Evolutionary conservation across 2,329 filamentous ascomycete species (phyloP), one percentile per base, ranked within the genome.

Genomic region (Pestalotiopsis sp.): DNA sequence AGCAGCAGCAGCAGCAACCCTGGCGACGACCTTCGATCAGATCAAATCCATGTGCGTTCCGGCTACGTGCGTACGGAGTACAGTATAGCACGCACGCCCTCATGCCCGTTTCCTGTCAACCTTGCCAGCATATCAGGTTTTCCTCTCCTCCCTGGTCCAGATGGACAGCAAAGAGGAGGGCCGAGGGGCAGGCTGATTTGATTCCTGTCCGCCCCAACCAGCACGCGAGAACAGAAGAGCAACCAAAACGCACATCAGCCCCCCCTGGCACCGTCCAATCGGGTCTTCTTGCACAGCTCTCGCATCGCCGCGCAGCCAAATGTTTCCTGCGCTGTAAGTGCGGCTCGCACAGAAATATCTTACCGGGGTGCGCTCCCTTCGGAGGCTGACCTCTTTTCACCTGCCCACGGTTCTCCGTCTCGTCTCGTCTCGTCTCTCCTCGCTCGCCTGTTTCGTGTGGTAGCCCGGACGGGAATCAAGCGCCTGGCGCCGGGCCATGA

Each of bases 271-370:
- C 45, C 27, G 31, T 36, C 63, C 63, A 66, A 66, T 66, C 63
- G 63, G 63, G 63, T 66, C 41, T 45, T 31, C 49, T 39, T 64
- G 59, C 31, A 39, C 57, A 64, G 39, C 59, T 64, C 41, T 62
- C 41, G 63, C 63, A 66, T 36, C 63, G 27, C 49, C 63, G 63
- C 63, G 27, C 41, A 49, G 63, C 49, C 58, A 56, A 52, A 52
- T 56, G 41, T 66, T 66, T 66, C 63, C 63, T 66, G 63, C 63
- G 63, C 63, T 66, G 41, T 66, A 66, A 66, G 63, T 66, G 63
- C 63, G 63, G 63, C 63, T 66, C 63, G 61, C 39, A n/a, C 52
- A 66, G 49, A 57, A 66, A 66, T 57, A 39, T 45, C 20, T 57
- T 38, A 20, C 49, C 49, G 27, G 36, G 41, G 41, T 11, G 14